Evolutionary conservation across 257 asterid genomes (phyloP), one percentile per base, ranked within the genome.

Genomic region (Nemophila menziesii): DNA sequence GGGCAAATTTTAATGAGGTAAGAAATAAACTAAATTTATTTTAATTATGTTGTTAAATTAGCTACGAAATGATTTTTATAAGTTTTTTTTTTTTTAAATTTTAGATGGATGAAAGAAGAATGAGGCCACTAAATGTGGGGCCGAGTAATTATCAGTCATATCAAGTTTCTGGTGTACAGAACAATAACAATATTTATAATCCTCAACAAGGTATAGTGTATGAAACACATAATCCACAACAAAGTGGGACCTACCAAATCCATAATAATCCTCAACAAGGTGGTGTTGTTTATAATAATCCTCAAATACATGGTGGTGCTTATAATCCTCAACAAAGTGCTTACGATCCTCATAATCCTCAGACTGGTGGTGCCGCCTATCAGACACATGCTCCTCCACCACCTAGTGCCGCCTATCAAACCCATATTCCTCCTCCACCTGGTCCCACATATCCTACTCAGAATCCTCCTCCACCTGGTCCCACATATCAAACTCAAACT

Each of bases 1-100:
- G 82, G 48, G 47, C 68, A 52, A 75, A 51, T 52, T 27, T 64
- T 38, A 24, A 53, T 36, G 80, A 80, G 82, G 93, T 37, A 18
- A 37, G 42, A 37, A n/a, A n/a, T n/a, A n/a, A n/a, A 12, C 9
- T 15, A 13, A 15, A 37, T 15, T 13, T 37, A 15, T 15, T 13
- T 5, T 13, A 3, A 13, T n/a, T 11, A 33, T 7, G 0, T 15
- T 43, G 14, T 33, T 20, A 33, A 11, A 29, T 39, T 33, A 26
- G 33, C 16, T 23, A 4, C 29, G 21, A 13, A 34, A 34, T 6
- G 16, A 44, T 46, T 44, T 33, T 53, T 56, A 51, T 57, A 27
- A 15, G 11, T 48, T 39, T 43, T 37, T 22, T 4, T 43, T 37
- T 22, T 4, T 15, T 39, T 36, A 33, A 39, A 49, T 49, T 38